Evolutionary conservation across 202 grass and related monocot genomes (phyloP), one percentile per base, ranked within the genome.

Genomic region (Elaeis oleifera): DNA sequence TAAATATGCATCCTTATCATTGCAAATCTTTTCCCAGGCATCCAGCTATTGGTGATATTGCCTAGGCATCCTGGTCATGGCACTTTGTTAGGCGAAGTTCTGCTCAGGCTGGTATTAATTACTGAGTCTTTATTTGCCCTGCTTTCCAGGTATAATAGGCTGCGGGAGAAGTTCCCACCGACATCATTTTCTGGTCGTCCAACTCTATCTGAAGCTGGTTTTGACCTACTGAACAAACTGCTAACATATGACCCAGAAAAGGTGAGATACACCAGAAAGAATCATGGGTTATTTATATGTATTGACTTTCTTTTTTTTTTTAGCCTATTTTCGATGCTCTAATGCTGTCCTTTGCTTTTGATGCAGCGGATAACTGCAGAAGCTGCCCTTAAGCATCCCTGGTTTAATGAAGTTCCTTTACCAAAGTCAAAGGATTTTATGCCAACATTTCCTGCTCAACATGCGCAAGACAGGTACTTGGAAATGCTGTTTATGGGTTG

Each of bases 391-490:
- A 52, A 71, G 53, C 76, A 79, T 44, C 64, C 56, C 65, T 79
- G 76, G 76, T 79, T 79, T 36, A 25, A 17, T 32, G 76, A 79
- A 71, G 76, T 78, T 23, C 60, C 76, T 66, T 57, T 78, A 39
- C 67, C 68, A 9, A 78, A 78, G 25, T 78, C 76, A 49, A 78
- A 65, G 20, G 59, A 78, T 58, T 78, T 78, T 26, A 78, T 78
- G 51, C 68, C 68, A 52, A 73, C 76, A 18, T 66, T 75, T 72
- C 63, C 63, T 67, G 63, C 63, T 19, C 63, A 67, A 53, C 49
- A 67, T 67, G 63, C 63, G 18, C 78, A 99, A 50, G 94, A 99
- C 65, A 85, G 88, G 94, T 97, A 86, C 16, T 7, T 53, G 26
- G 31, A 44, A n/a, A 17, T n/a, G 25, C 24, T 14, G 7, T 4